phyloP scores from a whole-genome alignment of 257 asterid genomes.

The Nicotiana undulata region DNA sequence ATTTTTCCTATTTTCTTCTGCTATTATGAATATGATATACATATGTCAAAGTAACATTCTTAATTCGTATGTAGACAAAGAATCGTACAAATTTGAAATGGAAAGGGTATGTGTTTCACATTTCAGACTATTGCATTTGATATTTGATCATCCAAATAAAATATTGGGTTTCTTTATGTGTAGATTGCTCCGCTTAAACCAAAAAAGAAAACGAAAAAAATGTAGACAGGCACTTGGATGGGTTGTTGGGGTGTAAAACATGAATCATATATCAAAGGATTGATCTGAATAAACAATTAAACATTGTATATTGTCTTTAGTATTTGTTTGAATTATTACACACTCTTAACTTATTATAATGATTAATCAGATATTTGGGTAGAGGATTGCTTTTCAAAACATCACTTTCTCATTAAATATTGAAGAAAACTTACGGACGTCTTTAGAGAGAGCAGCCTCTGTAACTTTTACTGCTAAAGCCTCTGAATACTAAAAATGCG shows the following conservation, averaged over 20 bases:
- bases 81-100: background rate
- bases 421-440: constrained; percentile 7
- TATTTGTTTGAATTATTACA: background rate
- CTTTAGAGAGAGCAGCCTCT: background rate
- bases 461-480: no score
- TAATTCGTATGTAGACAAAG: background rate
- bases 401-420: background rate
- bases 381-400: background rate
- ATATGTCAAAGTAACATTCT: background rate
- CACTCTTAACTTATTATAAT: background rate
- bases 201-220: no score
- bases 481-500: background rate
- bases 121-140: background rate
- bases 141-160: background rate
- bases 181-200: no score
- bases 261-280: no score
- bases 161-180: no score
- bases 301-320: background rate
- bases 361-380: background rate
- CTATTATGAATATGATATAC: background rate
- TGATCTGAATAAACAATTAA: background rate
- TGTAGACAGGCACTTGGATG: no score
- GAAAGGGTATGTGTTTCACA: background rate
- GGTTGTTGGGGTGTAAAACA: no score
- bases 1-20: background rate